Base-by-base conservation (phyloP, 345 rosid genomes). In the Lumnitzera racemosa region DNA sequence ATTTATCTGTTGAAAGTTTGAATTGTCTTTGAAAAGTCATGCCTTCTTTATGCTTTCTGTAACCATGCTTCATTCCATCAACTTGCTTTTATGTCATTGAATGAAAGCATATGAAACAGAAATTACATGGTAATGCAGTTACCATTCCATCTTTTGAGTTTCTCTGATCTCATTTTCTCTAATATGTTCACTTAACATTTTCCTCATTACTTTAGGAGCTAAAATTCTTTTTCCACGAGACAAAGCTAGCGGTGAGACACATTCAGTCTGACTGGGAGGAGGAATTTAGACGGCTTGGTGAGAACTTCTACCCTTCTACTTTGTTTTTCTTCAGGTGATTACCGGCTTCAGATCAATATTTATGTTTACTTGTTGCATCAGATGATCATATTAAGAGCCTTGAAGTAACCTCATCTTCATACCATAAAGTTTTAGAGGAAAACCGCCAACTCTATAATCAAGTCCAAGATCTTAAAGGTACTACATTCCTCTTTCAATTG, bases 391-490 rank as follows among this genome's bases (percentile, higher is more conserved):
- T 89, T 56, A 84, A 74, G 68, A 70, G 70, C 67, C 87, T 94
- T 62, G 99, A 87, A 80, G 87, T 83, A 27, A 78, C 89, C 57
- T 81, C 95, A 23, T 77, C 81, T 27, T 82, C 95, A 20, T 89
- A 89, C 80, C 96, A 89, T 58, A 78, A 81, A 69, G 85, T 94
- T 62, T 61, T 94, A 55, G 97, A 87, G 76, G 97, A 94, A 74
- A 94, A 94, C 54, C 90, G 99, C 4, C 70, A 72, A 47, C 96
- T 94, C 57, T 87, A 94, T 82, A 89, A 94, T 84, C 97, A 94
- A 83, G 99, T 89, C 50, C 98, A 92, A 70, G 98, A 89, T 71
- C 96, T 92, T 53, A 92, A 92, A 87, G 98, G 98, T 88, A 20
- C 24, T 43, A n/a, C 23, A 25, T 31, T 55, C 15, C 25, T 25